phyloP scores from a whole-genome alignment of 441 rosid species.

The Aleurites moluccanus region DNA sequence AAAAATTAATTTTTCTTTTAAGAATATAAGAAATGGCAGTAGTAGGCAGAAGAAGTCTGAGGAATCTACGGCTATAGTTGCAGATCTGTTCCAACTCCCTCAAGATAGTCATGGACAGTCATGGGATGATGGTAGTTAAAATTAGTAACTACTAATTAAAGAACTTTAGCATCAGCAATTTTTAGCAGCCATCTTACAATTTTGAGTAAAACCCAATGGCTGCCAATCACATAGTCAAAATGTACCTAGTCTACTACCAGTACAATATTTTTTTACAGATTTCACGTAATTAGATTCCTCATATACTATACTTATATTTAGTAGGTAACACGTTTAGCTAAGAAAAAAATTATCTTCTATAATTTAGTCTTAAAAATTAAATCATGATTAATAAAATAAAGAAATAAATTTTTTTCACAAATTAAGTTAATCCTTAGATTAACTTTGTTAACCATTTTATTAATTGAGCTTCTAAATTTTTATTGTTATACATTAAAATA shows the following conservation, averaged over 20 bases:
- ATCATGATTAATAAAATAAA: too few species aligned
- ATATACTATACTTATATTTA: too few species aligned
- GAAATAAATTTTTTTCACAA: too few species aligned
- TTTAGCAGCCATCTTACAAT: background rate
- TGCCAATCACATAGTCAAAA: background rate
- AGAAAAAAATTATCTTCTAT: too few species aligned
- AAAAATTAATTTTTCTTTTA: background rate
- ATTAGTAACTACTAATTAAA: background rate
- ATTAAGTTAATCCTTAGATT: too few species aligned
- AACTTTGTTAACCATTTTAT: too few species aligned
- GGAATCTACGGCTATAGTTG: constrained; percentile 29
- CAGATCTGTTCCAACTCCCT: constrained; percentile 28
- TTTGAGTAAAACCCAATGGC: background rate
- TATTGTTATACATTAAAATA: too few species aligned
- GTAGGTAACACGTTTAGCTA: too few species aligned
- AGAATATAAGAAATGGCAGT: constrained; percentile 20
- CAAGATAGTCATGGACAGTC: background rate
- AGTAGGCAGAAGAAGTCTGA: background rate
- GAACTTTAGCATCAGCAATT: background rate
- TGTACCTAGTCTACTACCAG: background rate
- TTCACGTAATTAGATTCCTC: too few species aligned
- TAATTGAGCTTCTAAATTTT: too few species aligned
- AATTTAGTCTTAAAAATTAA: too few species aligned
- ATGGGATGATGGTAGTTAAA: background rate
- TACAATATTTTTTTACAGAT: too few species aligned